Base-by-base conservation (phyloP, 2,329 filamentous ascomycete species). In the Ascochyta viciae-villosae region DNA sequence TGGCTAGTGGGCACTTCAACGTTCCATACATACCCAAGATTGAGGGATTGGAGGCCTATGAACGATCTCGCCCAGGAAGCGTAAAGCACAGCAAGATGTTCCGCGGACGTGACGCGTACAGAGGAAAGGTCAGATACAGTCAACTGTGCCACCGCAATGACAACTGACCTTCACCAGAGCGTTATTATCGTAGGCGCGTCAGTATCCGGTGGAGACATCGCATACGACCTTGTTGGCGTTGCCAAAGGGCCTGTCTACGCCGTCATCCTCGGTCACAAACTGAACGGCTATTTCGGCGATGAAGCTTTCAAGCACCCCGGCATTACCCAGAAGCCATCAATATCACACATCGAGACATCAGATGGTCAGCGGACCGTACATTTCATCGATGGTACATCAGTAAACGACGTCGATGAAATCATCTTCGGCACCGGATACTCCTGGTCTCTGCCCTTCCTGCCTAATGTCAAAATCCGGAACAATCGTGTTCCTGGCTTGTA, bases 361-460 rank as follows among this genome's bases (percentile, higher is more conserved):
- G 51, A 58, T 27, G 69, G 71, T 2, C 75, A 74, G 0, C 72
- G 80, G 22, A 82, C 79, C 1, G 82, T 88, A 0, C 76, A 84
- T 53, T 84, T 89, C 43, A 76, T 80, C 31, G 84, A 89, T 58
- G 85, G 85, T 2, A 80, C 76, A 1, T 76, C 68, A 0, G 76
- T 86, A 6, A 60, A 77, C 0, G 76, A 82, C 16, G 82, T 89
- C 13, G 87, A 90, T 68, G 68, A 83, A 62, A 78, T 90, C 58
- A 83, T 90, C 60, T 87, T 89, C 55, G 87, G 86, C 22, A 90
- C 87, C 0, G 87, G 87, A 0, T 89, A 88, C 68, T 81, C 78
- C 24, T 89, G 85, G 85, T 85, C 84, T 0, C 68, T 89, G 0
- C 86, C 86, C 0, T 89, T 88, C 65, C 54, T 74, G 1, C 68